A percentile compares a stretch with the other conserved stretches of the same genome.
Evolutionary conservation across 1,139 yeast genomes (phyloP).

Genomic region (Lodderomyces elongisporus): DNA sequence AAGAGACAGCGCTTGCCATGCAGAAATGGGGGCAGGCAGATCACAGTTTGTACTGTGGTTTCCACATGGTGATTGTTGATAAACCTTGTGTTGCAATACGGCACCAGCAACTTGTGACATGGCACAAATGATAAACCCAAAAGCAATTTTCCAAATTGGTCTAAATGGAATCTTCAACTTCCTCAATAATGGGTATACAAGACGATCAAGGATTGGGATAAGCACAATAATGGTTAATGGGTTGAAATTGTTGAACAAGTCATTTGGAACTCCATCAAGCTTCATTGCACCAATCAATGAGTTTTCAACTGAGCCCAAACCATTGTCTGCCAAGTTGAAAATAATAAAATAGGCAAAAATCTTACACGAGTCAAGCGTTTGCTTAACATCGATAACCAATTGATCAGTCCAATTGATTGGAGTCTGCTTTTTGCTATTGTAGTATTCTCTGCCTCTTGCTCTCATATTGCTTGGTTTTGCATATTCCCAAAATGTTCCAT

Average conservation of each 20-base stretch:
- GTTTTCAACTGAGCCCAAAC: slow-evolving; percentile 58
- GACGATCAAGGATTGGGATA: slow-evolving; percentile 58
- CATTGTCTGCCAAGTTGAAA: slow-evolving; percentile 62
- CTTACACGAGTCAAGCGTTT: slow-evolving; percentile 56
- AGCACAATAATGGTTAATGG: slow-evolving; percentile 61
- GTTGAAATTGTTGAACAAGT: slow-evolving; percentile 62
- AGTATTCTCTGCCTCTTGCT: slow-evolving; percentile 35
- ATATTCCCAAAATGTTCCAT: slow-evolving; percentile 47
- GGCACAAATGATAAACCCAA: slow-evolving; percentile 35
- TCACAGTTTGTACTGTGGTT: slow-evolving; percentile 43
- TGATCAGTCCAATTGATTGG: slow-evolving; percentile 47
- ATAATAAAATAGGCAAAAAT: slow-evolving; percentile 60
- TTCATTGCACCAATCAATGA: slow-evolving; percentile 66
- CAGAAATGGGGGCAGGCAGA: slow-evolving; percentile 46
- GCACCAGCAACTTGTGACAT: slow-evolving; percentile 40
- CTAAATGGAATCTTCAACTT: slow-evolving; percentile 34
- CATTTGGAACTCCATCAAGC: slow-evolving; percentile 66
- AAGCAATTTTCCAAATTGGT: slow-evolving; percentile 32
- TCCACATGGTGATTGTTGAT: slow-evolving; percentile 38
- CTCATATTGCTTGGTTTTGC: slow-evolving; percentile 49
- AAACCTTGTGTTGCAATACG: slow-evolving; percentile 31
- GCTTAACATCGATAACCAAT: slow-evolving; percentile 57
- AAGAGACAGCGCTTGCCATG: slow-evolving; percentile 51
- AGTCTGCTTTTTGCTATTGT: slow-evolving; percentile 22
- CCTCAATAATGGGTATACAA: slow-evolving; percentile 57